These are phyloP conservation scores for Phanerodontia chrysosporium DNA, from an alignment of 768 basidiomycete species.

Conservation along the genomic window DNA sequence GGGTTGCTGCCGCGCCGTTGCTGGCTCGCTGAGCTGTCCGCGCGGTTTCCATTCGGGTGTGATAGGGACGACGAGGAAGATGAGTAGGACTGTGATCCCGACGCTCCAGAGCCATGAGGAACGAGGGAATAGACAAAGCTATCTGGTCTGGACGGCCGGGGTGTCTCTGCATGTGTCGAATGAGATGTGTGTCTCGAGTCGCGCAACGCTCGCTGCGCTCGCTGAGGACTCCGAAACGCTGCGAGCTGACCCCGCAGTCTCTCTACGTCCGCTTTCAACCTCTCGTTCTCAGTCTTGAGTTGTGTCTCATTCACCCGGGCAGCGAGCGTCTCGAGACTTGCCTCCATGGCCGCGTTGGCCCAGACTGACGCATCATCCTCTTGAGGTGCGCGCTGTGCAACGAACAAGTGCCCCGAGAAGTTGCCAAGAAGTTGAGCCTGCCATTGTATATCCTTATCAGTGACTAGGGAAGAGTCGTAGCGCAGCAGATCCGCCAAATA, in stretches of 20 bases:
- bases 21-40: no score
- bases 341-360: slow-evolving; percentile 39
- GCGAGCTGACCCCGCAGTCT: neutral
- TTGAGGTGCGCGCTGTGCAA: slow-evolving; percentile 23
- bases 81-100: neutral
- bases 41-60: no score
- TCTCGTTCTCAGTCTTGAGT: slow-evolving; percentile 19
- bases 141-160: neutral
- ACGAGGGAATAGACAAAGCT: neutral
- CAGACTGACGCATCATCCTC: slow-evolving; percentile 16
- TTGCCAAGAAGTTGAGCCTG: slow-evolving; percentile 58
- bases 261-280: neutral
- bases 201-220: neutral
- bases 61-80: neutral
- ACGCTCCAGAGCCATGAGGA: neutral
- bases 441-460: slow-evolving; percentile 50
- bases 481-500: slow-evolving; percentile 47
- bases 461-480: slow-evolving; percentile 41
- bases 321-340: slow-evolving; percentile 44
- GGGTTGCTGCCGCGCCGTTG: no score
- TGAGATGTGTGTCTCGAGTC: neutral
- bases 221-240: neutral
- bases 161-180: neutral
- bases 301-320: slow-evolving; percentile 38
- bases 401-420: slow-evolving; percentile 55